Base-by-base conservation (phyloP, 2,329 filamentous ascomycete species). In the Chaetomiaceae sp. region DNA sequence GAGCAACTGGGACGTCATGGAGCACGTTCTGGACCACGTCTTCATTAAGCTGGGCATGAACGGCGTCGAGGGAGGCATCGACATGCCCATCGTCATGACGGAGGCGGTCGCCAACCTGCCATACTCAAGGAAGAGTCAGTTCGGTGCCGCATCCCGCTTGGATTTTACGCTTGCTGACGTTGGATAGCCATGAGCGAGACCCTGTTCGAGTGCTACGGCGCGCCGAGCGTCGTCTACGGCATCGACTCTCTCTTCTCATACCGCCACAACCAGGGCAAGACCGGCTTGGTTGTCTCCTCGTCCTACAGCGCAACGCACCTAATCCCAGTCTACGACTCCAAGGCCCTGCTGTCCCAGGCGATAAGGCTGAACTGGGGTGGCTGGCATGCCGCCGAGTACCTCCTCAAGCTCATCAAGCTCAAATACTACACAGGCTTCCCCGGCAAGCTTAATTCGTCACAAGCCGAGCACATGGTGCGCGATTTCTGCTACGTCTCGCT, bases 201-300 rank as follows among this genome's bases (percentile, higher is more conserved):
- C 51, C 76, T 99, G 11, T 99, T 97, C 69, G 94, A 99, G 71
- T 95, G 91, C 71, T 99, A 99, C 70, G 83, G 84, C 55, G 91
- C 89, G 11, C 92, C 94, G 0, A 92, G 89, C 1, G 80, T 96
- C 23, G 88, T 91, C 17, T 96, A 94, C 71, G 94, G 94, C 47
- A 91, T 99, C 72, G 94, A 99, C 70, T 95, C 91, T 11, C 81
- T 99, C 29, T 99, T 99, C 74, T 95, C 92, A 19, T 99, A 96
- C 74, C 80, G 86, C 57, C 88, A 96, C 74, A 99, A 99, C 68
- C 83, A 88, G 57, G 94, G 94, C 58, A 84, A 79, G 47, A 92
- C 89, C 23, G 94, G 94, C 6, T 76, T 99, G 20, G 88, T 99
- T 34, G 82, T 97, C 29, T 95, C 90, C 2, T 95, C 91, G 0